Evolutionary conservation across 2,329 filamentous ascomycete species (phyloP).

Genomic region (Fusarium haematococcum): DNA sequence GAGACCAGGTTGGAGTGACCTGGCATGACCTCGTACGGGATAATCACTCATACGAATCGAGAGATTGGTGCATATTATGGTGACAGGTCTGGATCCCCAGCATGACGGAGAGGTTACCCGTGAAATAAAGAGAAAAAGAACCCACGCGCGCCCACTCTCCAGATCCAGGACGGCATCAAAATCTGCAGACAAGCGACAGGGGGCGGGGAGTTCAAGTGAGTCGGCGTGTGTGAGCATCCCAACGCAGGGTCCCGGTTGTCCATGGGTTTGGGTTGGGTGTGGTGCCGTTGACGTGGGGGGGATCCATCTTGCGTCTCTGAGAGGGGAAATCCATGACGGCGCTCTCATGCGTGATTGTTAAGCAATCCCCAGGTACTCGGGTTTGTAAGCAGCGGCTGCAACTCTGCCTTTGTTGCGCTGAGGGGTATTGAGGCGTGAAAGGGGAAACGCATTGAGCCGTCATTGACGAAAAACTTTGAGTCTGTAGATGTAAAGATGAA

Average conservation of each 20-base stretch:
- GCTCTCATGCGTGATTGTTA: slow-evolving; percentile 42
- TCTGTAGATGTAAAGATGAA: neutral
- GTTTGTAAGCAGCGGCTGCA: slow-evolving; percentile 24
- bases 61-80: slow-evolving; percentile 8
- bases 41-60: slow-evolving; percentile 31
- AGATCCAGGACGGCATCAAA: slow-evolving; percentile 14
- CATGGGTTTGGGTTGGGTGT: slow-evolving; percentile 20
- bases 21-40: neutral
- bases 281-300: slow-evolving; percentile 28
- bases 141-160: slow-evolving; percentile 18
- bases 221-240: slow-evolving; percentile 15
- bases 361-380: slow-evolving; percentile 22
- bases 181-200: slow-evolving; percentile 27
- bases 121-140: slow-evolving; percentile 26
- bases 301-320: neutral
- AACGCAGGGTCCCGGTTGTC: slow-evolving; percentile 21
- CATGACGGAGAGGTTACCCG: slow-evolving; percentile 14
- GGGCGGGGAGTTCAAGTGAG: slow-evolving; percentile 34
- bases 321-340: slow-evolving; percentile 39
- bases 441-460: neutral
- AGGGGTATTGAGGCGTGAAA: slow-evolving; percentile 8
- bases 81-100: slow-evolving; percentile 4
- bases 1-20: slow-evolving; percentile 13
- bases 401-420: neutral
- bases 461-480: neutral